A percentile compares a stretch with the other conserved stretches of the same genome.
Conservation (phyloP, 73 alveolate species). For the Paramecium tetraurelia region DNA sequence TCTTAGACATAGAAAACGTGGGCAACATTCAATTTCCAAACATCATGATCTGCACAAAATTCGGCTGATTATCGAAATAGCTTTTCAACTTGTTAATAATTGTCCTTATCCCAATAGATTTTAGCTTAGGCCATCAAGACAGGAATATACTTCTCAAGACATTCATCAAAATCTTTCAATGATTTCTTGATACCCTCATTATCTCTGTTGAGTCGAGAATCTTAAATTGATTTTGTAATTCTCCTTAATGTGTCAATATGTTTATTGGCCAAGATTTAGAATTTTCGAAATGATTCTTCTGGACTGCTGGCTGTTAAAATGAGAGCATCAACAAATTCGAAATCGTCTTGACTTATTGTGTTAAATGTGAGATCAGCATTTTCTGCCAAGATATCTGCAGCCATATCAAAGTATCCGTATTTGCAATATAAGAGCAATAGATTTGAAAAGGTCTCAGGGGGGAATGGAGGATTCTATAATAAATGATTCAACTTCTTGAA, state of each 20-base stretch:
- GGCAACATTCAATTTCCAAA: slow-evolving; percentile 95
- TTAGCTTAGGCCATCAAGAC: slow-evolving; percentile 99
- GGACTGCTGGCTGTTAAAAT: slow-evolving; percentile 88
- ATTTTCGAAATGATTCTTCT: slow-evolving; percentile 96
- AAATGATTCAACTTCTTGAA: slow-evolving; percentile 81
- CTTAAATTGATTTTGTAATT: slow-evolving; percentile 89
- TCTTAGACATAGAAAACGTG: slow-evolving; percentile 99
- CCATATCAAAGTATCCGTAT: slow-evolving; percentile 92
- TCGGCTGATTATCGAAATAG: slow-evolving; percentile 97
- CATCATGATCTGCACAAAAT: slow-evolving; percentile 96
- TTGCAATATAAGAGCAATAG: slow-evolving; percentile 97
- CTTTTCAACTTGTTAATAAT: slow-evolving; percentile 96
- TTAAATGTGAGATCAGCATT: slow-evolving; percentile 93
- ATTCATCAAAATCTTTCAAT: slow-evolving; percentile 89
- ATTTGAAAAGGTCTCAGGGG: slow-evolving; percentile 98
- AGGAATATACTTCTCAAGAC: slow-evolving; percentile 94
- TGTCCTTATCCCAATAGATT: slow-evolving; percentile 98
- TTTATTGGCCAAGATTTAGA: slow-evolving; percentile 93
- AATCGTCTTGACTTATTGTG: slow-evolving; percentile 85
- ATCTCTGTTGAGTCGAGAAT: slow-evolving; percentile 92
- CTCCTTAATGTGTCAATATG: slow-evolving; percentile 93
- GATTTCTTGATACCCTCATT: slow-evolving; percentile 89
- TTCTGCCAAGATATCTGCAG: slow-evolving; percentile 96
- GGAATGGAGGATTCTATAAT: slow-evolving; percentile 93
- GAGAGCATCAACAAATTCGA: slow-evolving; percentile 95